Conservation (phyloP, 805 yeast genomes). For the Yamadazyma sp. region DNA sequence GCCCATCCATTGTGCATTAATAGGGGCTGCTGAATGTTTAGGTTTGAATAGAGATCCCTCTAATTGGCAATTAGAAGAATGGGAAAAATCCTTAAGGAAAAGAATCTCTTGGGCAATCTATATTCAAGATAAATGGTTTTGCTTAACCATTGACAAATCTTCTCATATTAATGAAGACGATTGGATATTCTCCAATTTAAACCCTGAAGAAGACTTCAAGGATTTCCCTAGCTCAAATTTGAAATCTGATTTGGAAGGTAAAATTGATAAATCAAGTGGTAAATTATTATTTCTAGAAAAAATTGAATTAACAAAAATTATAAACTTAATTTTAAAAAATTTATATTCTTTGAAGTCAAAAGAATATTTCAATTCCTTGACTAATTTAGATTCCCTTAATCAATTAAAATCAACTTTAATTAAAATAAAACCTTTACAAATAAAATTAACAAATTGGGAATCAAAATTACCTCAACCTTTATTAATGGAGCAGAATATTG, state of each 20-base stretch:
- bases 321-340: constrained; percentile 66
- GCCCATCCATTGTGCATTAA: constrained; percentile 81
- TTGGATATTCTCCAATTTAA: constrained; percentile 72
- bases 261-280: constrained; percentile 67
- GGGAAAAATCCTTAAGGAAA: constrained; percentile 88
- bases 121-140: constrained; percentile 87
- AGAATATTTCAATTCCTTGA: constrained; percentile 25
- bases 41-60: constrained; percentile 87
- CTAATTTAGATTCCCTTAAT: constrained; percentile 17
- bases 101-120: constrained; percentile 94
- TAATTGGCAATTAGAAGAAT: constrained; percentile 84
- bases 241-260: constrained; percentile 39
- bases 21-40: constrained; percentile 80
- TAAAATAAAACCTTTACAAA: constrained; percentile 76
- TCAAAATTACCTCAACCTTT: constrained; percentile 62
- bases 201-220: constrained; percentile 74
- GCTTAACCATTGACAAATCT: constrained; percentile 76
- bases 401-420: constrained; percentile 64
- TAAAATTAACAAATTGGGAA: constrained; percentile 70
- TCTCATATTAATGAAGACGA: constrained; percentile 73
- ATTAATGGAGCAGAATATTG: constrained; percentile 59
- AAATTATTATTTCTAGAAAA: constrained; percentile 63
- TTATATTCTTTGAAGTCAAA: constrained; percentile 69
- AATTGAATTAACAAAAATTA: constrained; percentile 63
- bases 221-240: constrained; percentile 43